Evolutionary conservation across 2,329 filamentous ascomycete species (phyloP), one percentile per base, ranked within the genome.

Genomic region (Phaeosphaeriaceae sp.): DNA sequence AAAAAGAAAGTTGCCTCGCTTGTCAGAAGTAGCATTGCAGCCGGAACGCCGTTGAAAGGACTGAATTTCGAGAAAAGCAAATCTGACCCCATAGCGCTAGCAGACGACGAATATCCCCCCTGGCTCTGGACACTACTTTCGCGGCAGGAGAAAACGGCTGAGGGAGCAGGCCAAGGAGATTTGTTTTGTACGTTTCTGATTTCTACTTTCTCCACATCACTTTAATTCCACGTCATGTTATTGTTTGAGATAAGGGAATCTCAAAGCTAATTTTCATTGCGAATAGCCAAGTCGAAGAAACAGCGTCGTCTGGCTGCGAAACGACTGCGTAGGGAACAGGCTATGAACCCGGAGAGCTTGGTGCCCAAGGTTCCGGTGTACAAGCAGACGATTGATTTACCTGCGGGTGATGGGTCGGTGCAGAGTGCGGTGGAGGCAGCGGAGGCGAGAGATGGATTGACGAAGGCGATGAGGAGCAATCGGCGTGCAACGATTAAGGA

Each of bases 401-500:
- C 87, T 0, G 71, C 67, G 4, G 75, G 77, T 15, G 76, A 80
- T 56, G 81, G 81, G 26, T 77, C 76, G 23, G 42, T 77, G 15
- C 68, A 75, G 46, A 80, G 74, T 2, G 77, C 78, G 1, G 61
- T 78, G 37, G 66, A 77, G 53, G 81, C 80, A 2, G 70, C 69
- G 28, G 63, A 68, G 23, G 79, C 83, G 68, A 79, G 88, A 68
- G 79, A 81, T 54, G 84, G 86, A 62, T 77, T 92, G 64, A 87
- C 81, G 58, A 83, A 80, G 75, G 86, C 85, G 28, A 86, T 92
- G 88, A 83, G 89, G 67, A 83, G 83, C 71, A 88, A 91, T 78
- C 81, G 89, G 70, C 84, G 87, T 75, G 83, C 83, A 51, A 83
- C 81, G 75, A 94, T 94, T 68, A 93, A 92, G 84, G 90, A 94